These are phyloP conservation scores for Alternaria sp. DNA, from an alignment of 2,329 filamentous ascomycete species.

Conservation along the genomic window DNA sequence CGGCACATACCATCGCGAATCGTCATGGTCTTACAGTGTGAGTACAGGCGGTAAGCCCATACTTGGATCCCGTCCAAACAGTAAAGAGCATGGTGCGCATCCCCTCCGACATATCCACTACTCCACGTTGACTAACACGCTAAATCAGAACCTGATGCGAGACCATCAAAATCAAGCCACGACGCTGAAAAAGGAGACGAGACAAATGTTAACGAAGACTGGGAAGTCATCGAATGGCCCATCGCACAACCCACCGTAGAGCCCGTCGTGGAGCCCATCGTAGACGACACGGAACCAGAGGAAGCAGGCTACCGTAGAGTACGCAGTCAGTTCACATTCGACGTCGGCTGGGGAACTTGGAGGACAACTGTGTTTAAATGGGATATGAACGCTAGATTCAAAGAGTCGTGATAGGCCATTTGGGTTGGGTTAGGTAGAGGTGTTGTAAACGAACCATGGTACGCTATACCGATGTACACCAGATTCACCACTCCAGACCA, in stretches of 20 bases:
- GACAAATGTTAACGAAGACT: background rate
- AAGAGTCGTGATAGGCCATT: background rate
- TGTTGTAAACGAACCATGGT: background rate
- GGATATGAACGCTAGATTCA: background rate
- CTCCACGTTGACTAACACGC: background rate
- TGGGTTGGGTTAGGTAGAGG: too few relatives aligned
- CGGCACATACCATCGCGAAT: background rate
- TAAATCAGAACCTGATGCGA: background rate
- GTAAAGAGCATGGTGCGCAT: too few relatives aligned
- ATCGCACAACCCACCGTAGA: background rate
- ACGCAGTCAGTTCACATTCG: background rate
- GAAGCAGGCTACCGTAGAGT: background rate
- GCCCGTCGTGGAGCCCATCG: background rate
- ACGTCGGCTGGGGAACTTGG: background rate
- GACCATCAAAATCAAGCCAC: background rate
- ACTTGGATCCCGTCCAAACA: background rate
- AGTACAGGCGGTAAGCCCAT: background rate
- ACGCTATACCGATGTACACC: background rate
- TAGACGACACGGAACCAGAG: background rate
- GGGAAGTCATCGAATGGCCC: background rate
- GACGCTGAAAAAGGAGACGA: background rate
- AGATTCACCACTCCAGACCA: background rate
- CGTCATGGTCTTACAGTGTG: background rate
- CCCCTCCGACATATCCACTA: accelerated
- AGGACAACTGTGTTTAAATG: background rate